Conservation (phyloP, 352 stramenopile genomes). For the Globisporangium emineosum region DNA sequence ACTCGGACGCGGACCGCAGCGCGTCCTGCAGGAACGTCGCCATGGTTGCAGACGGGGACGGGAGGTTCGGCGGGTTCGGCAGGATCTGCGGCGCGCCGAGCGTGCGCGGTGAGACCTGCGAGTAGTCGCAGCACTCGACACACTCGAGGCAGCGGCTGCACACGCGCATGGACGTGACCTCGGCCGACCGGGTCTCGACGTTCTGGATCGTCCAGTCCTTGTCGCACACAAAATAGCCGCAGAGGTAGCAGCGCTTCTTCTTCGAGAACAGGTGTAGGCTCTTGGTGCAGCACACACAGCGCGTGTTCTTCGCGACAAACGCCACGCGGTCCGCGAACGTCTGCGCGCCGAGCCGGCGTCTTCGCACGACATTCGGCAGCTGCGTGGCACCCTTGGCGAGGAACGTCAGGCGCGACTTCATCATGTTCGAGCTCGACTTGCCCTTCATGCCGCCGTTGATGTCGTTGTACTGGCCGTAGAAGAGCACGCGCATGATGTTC, state of each 20-base stretch:
- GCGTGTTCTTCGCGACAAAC: constrained; percentile 43
- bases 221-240: constrained; percentile 38
- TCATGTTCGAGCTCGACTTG: constrained; percentile 11
- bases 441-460: constrained; percentile 13
- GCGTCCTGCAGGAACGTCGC: constrained; percentile 25
- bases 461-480: constrained; percentile 28
- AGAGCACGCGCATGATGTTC: constrained; percentile 36
- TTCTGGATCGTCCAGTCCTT: constrained; percentile 32
- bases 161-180: constrained; percentile 35
- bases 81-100: constrained; percentile 26
- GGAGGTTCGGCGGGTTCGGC: constrained; percentile 7
- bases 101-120: constrained; percentile 28
- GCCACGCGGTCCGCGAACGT: constrained; percentile 39
- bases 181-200: constrained; percentile 21
- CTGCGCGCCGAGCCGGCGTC: constrained; percentile 54
- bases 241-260: constrained; percentile 37
- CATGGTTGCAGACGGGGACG: constrained; percentile 6
- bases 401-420: constrained; percentile 32
- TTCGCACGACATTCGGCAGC: constrained; percentile 44
- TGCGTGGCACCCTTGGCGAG: constrained; percentile 33
- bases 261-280: constrained; percentile 30
- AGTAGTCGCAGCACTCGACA: constrained; percentile 53
- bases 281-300: constrained; percentile 57
- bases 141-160: constrained; percentile 51
- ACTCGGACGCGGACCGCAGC: constrained; percentile 11